Evolutionary conservation across 2,329 filamentous ascomycete species (phyloP), one percentile per base, ranked within the genome.

Genomic region (Zelopaecilomyces penicillatus): DNA sequence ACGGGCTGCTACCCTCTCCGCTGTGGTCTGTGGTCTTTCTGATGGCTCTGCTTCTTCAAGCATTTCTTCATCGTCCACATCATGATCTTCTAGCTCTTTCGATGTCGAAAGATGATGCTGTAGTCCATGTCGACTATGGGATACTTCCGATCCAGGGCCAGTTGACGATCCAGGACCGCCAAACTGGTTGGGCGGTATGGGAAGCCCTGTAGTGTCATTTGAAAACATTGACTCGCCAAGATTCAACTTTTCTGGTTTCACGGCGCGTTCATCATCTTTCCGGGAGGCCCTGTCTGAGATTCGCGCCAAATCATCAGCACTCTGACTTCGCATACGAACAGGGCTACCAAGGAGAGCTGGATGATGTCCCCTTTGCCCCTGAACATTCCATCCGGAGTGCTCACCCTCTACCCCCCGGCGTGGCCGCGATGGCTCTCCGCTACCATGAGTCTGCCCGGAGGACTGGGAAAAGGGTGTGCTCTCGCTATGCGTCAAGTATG

Each of bases 331-430:
- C 34, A 71, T 56, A 8, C 67, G 65, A 49, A 71, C 67, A 7
- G 67, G 51, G 44, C 58, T 52, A 31, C 61, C 63, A 31, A 61
- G 64, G 38, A 65, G 65, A 46, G 50, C 57, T 32, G 67, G 52
- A 8, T 65, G 59, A 4, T 67, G 64, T 42, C 46, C 56, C 31
- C 56, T 43, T 53, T 62, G 55, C 76, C 83, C 74, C 55, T 83
- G 78, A 5, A 82, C 78, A 48, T 85, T 80, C 79, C 39, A 88
- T 71, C 30, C 74, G 69, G 57, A 60, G 63, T 57, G 61, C 32
- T 63, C 57, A 39, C 57, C 59, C 46, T 59, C 61, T 47, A 62
- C 58, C 32, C 62, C 63, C 37, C 65, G 65, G 41, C 45, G 53
- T 41, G 48, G 32, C 28, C 53, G 51, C 28, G 49, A 37, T 41